These are phyloP conservation scores for Penicillium roqueforti DNA, from an alignment of 495 filamentous ascomycete genomes.

Conservation along the genomic window DNA sequence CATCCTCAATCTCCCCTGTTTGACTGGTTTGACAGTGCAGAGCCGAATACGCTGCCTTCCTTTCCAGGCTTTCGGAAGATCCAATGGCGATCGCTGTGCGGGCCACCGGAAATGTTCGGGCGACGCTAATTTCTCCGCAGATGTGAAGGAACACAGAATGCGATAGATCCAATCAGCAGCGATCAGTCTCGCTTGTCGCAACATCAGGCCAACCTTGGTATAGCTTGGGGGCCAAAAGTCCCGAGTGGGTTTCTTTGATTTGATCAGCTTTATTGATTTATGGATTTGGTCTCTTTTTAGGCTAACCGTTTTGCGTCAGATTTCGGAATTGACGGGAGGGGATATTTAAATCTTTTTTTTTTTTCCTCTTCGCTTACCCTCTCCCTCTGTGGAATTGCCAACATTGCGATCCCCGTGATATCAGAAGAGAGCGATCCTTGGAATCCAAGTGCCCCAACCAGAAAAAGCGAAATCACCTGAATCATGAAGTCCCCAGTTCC, in stretches of 20 bases:
- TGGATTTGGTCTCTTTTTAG: background rate
- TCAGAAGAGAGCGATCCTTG: no score
- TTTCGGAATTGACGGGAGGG: no score
- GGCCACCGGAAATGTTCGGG: slow-evolving; percentile 8
- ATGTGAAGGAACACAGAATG: slow-evolving; percentile 4
- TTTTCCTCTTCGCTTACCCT: no score
- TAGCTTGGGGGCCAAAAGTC: slow-evolving; percentile 18
- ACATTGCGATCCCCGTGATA: no score
- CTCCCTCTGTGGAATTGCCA: no score
- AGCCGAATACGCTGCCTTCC: background rate
- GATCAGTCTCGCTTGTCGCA: slow-evolving; percentile 20
- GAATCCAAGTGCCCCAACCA: no score
- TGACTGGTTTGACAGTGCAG: background rate
- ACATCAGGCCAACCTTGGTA: slow-evolving; percentile 20
- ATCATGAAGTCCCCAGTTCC: slow-evolving; percentile 8
- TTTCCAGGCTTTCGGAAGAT: background rate
- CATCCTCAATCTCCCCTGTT: background rate
- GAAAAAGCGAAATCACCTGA: background rate
- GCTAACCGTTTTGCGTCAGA: background rate
- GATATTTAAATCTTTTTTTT: no score
- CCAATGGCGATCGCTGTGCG: no score
- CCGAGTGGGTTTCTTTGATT: background rate
- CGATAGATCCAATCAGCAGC: background rate
- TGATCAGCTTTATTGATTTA: background rate
- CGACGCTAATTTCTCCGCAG: slow-evolving; percentile 2